Evolutionary conservation across 345 rosid species (phyloP), one percentile per base, ranked within the genome.

Genomic region (Atalantia buxifolia): DNA sequence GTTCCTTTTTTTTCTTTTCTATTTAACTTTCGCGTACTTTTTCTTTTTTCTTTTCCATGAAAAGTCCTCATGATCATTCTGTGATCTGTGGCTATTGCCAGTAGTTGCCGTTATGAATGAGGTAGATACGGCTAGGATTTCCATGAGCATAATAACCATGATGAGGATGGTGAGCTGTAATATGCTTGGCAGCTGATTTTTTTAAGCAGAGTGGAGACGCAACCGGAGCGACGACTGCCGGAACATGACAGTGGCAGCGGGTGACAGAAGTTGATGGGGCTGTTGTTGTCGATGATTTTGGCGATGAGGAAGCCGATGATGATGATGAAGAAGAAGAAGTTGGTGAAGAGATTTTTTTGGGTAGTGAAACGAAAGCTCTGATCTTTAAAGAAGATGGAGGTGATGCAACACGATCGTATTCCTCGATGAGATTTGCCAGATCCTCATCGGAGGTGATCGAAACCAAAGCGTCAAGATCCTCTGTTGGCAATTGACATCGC

Each of bases 401-500:
- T 14, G 78, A 62, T 2, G 87, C 77, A 28, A 84, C 86, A 6
- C 91, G 86, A 81, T 92, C 97, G 76, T 95, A 95, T 83, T 93
- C 99, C 84, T 92, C 99, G 78, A 95, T 84, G 82, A 95, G 90
- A 89, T 92, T 93, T 24, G 83, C 84, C 19, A 95, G 88, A 82
- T 95, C 99, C 79, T 95, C 98, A 83, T 91, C 96, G 69, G 93
- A 92, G 75, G 94, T 86, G 66, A 95, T 81, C 38, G 94, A 88
- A 27, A 93, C 90, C 73, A 95, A 87, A 33, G 98, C 94, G 75
- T 95, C 99, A 2, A 95, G 89, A 83, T 95, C 99, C 67, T 92
- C 98, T 4, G 86, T 79, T 4, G 98, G 99, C 77, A 95, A 84
- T 79, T 93, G 97, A 84, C 97, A 95, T n/a, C 99, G 97, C 6